Evolutionary conservation across 1,284 basidiomycete genomes (phyloP).

Genomic region (Boletus nobilissimus): DNA sequence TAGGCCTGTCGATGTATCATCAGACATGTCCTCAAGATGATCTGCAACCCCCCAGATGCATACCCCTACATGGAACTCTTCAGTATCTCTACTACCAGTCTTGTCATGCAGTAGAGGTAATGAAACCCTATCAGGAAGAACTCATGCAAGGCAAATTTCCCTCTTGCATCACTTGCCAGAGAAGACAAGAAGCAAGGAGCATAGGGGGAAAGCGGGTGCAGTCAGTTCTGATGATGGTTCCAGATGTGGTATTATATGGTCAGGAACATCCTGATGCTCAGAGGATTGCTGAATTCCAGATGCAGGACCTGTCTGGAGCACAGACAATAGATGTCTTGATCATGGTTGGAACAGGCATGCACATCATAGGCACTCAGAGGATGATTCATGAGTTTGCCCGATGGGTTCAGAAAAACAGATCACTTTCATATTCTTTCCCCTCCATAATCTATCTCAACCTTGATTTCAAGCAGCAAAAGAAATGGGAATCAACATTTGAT

Average conservation of each 20-base stretch:
- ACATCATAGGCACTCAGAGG: constrained; percentile 25
- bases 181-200: neutral
- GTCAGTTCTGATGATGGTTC: constrained; percentile 12
- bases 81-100: constrained; percentile 21
- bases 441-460: constrained; percentile 23
- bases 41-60: neutral
- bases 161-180: neutral
- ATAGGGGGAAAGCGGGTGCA: neutral
- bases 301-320: neutral
- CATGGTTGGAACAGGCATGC: constrained; percentile 26
- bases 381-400: constrained; percentile 16
- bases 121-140: neutral
- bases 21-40: neutral
- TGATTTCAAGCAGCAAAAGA: constrained; percentile 13
- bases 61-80: constrained; percentile 22
- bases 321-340: constrained; percentile 18
- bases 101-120: constrained; percentile 16
- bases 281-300: constrained; percentile 11
- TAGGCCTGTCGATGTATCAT: constrained; percentile 25
- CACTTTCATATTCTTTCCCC: fast-evolving
- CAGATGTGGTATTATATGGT: constrained; percentile 26
- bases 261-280: constrained; percentile 18
- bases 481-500: constrained; percentile 19
- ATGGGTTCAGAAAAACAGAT: neutral
- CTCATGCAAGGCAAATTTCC: constrained; percentile 13